These are phyloP conservation scores for Cryptosporidium tyzzeri DNA, from an alignment of 169 alveolate genomes.

Conservation along the genomic window DNA sequence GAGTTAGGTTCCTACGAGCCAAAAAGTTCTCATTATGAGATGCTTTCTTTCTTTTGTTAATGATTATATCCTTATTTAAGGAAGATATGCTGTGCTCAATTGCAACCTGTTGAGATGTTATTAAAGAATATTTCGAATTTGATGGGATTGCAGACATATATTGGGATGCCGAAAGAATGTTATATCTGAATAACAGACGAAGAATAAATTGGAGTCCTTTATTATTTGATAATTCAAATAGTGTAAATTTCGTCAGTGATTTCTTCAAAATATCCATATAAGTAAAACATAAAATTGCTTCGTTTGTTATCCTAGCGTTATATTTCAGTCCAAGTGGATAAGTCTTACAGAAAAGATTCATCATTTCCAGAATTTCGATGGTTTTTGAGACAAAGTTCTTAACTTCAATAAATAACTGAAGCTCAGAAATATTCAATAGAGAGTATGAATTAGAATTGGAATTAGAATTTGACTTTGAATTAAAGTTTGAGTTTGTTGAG, in stretches of 20 bases:
- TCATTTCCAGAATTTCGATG: slow-evolving; percentile 19
- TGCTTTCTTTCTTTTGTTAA: not conserved
- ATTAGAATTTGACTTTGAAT: not conserved
- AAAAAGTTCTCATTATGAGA: not conserved
- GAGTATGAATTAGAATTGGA: slow-evolving; percentile 8
- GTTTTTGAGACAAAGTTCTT: slow-evolving; percentile 22
- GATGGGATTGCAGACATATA: not conserved
- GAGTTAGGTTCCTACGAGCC: not conserved
- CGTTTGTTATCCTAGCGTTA: slow-evolving; percentile 21
- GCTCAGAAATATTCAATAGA: slow-evolving; percentile 25
- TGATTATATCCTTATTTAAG: slow-evolving; percentile 15
- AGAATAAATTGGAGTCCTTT: slow-evolving; percentile 40
- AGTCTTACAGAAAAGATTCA: slow-evolving; percentile 25
- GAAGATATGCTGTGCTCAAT: slow-evolving; percentile 32
- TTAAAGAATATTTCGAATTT: slow-evolving; percentile 1
- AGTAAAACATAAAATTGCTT: slow-evolving; percentile 10
- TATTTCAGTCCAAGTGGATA: slow-evolving; percentile 59
- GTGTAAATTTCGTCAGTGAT: slow-evolving; percentile 6
- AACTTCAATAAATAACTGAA: slow-evolving; percentile 32
- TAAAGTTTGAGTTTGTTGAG: slow-evolving; percentile 7
- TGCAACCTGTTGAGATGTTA: not conserved
- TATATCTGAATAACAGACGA: slow-evolving; percentile 54
- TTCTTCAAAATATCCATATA: slow-evolving; percentile 54
- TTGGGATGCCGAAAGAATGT: slow-evolving; percentile 28
- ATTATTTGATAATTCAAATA: slow-evolving; percentile 26